These are phyloP conservation scores for Claviceps africana DNA, from an alignment of 2,329 filamentous ascomycete genomes.

Conservation along the genomic window DNA sequence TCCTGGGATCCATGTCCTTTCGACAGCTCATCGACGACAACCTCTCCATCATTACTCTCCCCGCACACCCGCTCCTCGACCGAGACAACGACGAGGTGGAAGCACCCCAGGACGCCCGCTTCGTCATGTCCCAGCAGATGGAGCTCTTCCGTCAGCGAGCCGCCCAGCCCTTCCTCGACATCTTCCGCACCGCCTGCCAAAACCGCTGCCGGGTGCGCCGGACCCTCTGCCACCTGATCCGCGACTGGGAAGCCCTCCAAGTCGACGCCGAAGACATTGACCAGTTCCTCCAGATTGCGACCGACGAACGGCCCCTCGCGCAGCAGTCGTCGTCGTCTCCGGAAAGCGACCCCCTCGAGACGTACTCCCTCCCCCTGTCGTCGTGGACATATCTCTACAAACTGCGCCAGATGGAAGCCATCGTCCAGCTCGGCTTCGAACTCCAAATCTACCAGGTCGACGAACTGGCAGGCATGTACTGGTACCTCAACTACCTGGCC, in stretches of 20 bases:
- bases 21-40: slow-evolving; percentile 70
- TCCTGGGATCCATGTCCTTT: slow-evolving; percentile 54
- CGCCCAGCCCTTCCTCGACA: slow-evolving; percentile 63
- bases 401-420: slow-evolving; percentile 72
- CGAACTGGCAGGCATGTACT: slow-evolving; percentile 82
- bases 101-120: slow-evolving; percentile 56
- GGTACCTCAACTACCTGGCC: slow-evolving; percentile 66
- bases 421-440: slow-evolving; percentile 87
- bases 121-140: slow-evolving; percentile 59
- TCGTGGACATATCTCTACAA: slow-evolving; percentile 89
- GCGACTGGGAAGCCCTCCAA: slow-evolving; percentile 75
- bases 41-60: slow-evolving; percentile 62
- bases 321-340: slow-evolving; percentile 26
- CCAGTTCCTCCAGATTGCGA: slow-evolving; percentile 45
- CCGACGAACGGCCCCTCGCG: slow-evolving; percentile 45
- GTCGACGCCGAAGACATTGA: slow-evolving; percentile 69
- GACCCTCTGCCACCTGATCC: slow-evolving; percentile 70
- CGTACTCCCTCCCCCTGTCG: slow-evolving; percentile 59
- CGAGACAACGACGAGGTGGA: slow-evolving; percentile 65
- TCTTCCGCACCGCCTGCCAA: slow-evolving; percentile 73
- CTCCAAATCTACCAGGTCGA: slow-evolving; percentile 77
- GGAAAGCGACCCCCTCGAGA: slow-evolving; percentile 29
- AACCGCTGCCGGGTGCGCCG: slow-evolving; percentile 83
- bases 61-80: slow-evolving; percentile 56
- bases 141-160: slow-evolving; percentile 50